Evolutionary conservation across 2,329 filamentous ascomycete genomes (phyloP).

Genomic region (Amauroascus niger): DNA sequence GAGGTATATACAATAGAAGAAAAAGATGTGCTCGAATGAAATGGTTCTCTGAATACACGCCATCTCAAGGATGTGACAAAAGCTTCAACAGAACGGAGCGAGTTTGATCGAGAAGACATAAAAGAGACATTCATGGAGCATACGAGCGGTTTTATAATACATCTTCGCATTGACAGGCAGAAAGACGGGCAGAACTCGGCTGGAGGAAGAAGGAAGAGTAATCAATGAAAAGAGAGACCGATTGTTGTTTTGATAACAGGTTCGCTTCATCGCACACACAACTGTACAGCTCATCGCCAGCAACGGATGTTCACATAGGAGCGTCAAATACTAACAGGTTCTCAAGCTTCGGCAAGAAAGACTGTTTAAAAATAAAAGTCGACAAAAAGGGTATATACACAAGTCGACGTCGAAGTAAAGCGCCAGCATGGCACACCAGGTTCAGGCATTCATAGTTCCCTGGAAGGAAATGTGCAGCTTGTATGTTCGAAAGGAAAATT

Average conservation of each 20-base stretch:
- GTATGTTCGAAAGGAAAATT: not conserved
- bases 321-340: not conserved
- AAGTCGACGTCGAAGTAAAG: conserved; percentile 3
- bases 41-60: not conserved
- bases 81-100: no score
- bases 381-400: conserved; percentile 9
- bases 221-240: not conserved
- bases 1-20: conserved; percentile 32
- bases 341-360: not conserved
- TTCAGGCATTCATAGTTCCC: not conserved
- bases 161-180: not conserved
- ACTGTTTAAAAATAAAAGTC: not conserved
- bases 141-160: not conserved
- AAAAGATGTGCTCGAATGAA: conserved; percentile 24
- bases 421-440: not conserved
- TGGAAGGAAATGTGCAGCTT: not conserved
- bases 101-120: not conserved
- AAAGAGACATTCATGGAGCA: conserved; percentile 13
- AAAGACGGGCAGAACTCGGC: not conserved
- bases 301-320: not conserved
- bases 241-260: not conserved
- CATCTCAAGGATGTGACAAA: no score
- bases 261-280: not conserved
- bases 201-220: not conserved
- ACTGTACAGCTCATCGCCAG: not conserved